Base-by-base conservation (phyloP, 2,329 filamentous ascomycete genomes). In the Penicillium crustosum region DNA sequence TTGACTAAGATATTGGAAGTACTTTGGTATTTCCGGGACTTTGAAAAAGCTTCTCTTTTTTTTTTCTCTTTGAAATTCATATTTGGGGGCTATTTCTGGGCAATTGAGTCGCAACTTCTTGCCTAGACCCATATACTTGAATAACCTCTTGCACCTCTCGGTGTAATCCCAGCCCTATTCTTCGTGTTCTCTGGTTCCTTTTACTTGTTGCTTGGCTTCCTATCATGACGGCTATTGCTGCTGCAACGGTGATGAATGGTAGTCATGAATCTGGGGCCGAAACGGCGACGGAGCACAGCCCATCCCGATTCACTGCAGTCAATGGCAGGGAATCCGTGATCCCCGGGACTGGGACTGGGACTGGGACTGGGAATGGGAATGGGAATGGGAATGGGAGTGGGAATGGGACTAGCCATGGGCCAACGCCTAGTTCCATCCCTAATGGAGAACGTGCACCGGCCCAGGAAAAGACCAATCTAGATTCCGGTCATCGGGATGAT, bases 251-350 rank as follows among this genome's bases (percentile, higher is more conserved):
- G 49, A 68, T 70, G 63, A 73, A 70, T 48, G 66, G 66, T 19
- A 41, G 29, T 61, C 69, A 72, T 57, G 69, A 74, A 45, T 62
- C 71, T 15, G 70, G 75, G 54, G 69, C 70, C 55, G 68, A 72
- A 39, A 66, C 69, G n/a, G 73, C 68, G 53, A 58, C 73, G 25
- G 76, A 77, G 23, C 73, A 77, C 53, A 77, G 75, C 52, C 76
- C 77, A 31, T 76, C 76, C 31, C 74, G 75, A 43, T 79, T 79
- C 60, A 79, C 77, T 5, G 77, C 77, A 21, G 77, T 79, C 38
- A 79, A 79, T 66, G 77, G 76, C 43, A 74, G 69, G 60, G 75
- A 77, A 17, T 51, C 59, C 53, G 59, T 57, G 35, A 51, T 47
- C n/a, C 49, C 61, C 38, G 65, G 19, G 23, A 23, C 2, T 23